These are phyloP conservation scores for Nemania sp. DNA, from an alignment of 2,329 filamentous ascomycete species.

Conservation along the genomic window DNA sequence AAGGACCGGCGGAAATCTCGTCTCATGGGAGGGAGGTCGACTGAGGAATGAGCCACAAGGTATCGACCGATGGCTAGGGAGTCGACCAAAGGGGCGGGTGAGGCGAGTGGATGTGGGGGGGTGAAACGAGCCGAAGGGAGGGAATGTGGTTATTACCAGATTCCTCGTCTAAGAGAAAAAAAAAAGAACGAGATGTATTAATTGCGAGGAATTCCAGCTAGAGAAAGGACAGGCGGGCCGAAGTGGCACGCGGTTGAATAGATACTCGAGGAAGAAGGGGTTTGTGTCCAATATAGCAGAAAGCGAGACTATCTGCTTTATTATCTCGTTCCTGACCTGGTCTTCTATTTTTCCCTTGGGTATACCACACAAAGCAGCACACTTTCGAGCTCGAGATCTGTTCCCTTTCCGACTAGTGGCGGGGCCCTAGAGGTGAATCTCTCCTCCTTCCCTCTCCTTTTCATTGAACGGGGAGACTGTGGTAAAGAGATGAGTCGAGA, in stretches of 20 bases:
- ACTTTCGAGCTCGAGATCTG: constrained; percentile 34
- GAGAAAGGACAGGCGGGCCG: constrained; percentile 24
- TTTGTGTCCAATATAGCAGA: constrained; percentile 36
- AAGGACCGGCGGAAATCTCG: constrained; percentile 36
- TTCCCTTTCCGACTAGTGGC: constrained; percentile 34
- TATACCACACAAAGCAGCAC: constrained; percentile 22
- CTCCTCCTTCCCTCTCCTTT: constrained; percentile 43
- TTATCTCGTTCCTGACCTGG: constrained; percentile 26
- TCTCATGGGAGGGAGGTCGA: constrained; percentile 32
- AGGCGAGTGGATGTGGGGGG: constrained; percentile 15
- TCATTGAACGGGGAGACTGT: constrained; percentile 49
- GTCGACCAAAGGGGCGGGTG: constrained; percentile 25
- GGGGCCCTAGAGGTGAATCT: constrained; percentile 35
- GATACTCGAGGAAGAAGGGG: constrained; percentile 35
- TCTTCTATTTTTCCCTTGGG: constrained; percentile 17
- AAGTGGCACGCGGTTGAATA: constrained; percentile 15
- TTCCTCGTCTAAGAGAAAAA: constrained; percentile 35
- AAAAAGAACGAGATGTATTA: constrained; percentile 30
- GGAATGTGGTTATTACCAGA: constrained; percentile 36
- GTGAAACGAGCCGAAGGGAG: constrained; percentile 32
- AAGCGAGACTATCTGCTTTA: constrained; percentile 31
- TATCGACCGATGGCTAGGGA: constrained; percentile 22
- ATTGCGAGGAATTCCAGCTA: constrained; percentile 41
- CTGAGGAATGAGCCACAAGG: constrained; percentile 38
- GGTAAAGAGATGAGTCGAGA: constrained; percentile 44